A percentile compares a stretch with the other conserved stretches of the same genome.
phyloP scores from a whole-genome alignment of 108 stramenopile genomes.

The Fistulifera solaris region DNA sequence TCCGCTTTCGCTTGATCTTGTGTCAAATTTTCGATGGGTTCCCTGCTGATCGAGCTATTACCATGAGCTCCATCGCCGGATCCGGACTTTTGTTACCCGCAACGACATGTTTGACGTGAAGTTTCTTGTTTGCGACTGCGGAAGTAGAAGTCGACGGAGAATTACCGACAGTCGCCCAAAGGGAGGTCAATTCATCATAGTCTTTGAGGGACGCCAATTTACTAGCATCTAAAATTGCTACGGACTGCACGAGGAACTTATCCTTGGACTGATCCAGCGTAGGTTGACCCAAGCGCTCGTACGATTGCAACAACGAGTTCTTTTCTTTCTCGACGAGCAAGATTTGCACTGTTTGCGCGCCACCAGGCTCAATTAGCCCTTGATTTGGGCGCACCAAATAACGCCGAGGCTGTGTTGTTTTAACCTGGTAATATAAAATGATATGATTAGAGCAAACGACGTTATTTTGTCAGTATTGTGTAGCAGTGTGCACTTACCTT shows the following conservation, averaged over 20 bases:
- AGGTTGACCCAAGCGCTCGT: constrained; percentile 80
- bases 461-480: neutral
- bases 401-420: constrained; percentile 87
- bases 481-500: constrained; percentile 43
- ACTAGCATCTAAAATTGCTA: constrained; percentile 26
- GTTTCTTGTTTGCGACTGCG: constrained; percentile 65
- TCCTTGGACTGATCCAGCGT: constrained; percentile 88
- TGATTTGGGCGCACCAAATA: constrained; percentile 90
- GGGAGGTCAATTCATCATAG: constrained; percentile 64
- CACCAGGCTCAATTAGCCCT: constrained; percentile 71
- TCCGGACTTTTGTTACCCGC: constrained; percentile 7
- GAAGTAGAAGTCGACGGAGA: constrained; percentile 11
- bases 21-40: constrained; percentile 42
- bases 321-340: constrained; percentile 86
- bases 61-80: constrained; percentile 2
- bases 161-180: constrained; percentile 67
- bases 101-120: constrained; percentile 74
- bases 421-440: constrained; percentile 43
- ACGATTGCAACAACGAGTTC: constrained; percentile 67
- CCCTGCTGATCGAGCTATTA: constrained; percentile 3
- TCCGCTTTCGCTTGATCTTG: constrained; percentile 67
- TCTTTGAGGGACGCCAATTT: constrained; percentile 30
- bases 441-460: neutral
- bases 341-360: constrained; percentile 67
- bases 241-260: constrained; percentile 84